phyloP scores from a whole-genome alignment of 352 stramenopile genomes.

The Globisporangium nagaii region DNA sequence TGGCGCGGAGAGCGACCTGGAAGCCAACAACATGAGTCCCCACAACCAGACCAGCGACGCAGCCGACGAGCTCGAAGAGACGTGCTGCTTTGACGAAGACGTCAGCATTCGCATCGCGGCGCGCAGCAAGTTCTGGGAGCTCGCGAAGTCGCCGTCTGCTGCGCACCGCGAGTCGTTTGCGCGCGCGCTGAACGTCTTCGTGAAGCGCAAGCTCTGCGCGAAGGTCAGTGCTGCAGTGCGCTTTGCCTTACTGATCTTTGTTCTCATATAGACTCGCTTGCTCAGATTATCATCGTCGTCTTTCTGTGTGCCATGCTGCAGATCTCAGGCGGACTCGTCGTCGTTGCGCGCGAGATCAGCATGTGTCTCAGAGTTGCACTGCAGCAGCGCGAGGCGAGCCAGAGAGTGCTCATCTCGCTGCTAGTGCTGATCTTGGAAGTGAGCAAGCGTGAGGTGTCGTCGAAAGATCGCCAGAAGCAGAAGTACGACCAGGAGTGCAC shows the following conservation, averaged over 20 bases:
- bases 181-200: constrained; percentile 27
- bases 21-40: neutral
- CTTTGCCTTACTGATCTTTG: neutral
- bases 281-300: neutral
- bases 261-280: too few species aligned
- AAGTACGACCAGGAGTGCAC: constrained; percentile 13
- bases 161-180: constrained; percentile 24
- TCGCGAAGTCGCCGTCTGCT: constrained; percentile 14
- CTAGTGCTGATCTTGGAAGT: constrained; percentile 33
- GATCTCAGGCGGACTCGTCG: neutral
- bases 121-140: constrained; percentile 33
- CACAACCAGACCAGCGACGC: neutral
- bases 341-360: constrained; percentile 28
- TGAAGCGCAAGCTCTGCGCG: constrained; percentile 25
- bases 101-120: constrained; percentile 31
- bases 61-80: constrained; percentile 35
- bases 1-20: neutral
- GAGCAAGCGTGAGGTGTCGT: constrained; percentile 25
- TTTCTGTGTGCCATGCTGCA: neutral
- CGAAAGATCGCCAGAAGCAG: constrained; percentile 23
- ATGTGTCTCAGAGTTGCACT: constrained; percentile 26
- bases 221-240: constrained; percentile 6
- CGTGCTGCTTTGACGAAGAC: constrained; percentile 38
- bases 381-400: constrained; percentile 21
- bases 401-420: constrained; percentile 21